phyloP scores from a whole-genome alignment of 2,329 filamentous ascomycete species.

The Colletotrichum tabaci region DNA sequence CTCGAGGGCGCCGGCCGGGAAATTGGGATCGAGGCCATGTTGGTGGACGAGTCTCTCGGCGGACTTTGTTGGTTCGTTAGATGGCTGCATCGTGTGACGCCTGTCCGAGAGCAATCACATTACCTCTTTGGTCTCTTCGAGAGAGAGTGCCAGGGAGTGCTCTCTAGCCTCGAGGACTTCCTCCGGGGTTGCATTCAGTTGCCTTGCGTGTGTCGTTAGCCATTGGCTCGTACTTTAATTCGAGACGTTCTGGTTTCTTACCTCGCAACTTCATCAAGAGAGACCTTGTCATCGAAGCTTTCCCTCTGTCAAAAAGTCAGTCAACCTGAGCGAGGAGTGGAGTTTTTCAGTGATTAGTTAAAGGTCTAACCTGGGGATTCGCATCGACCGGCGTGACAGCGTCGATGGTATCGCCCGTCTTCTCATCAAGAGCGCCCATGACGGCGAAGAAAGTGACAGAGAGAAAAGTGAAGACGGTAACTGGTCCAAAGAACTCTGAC shows the following conservation, averaged over 20 bases:
- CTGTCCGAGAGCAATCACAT: neutral
- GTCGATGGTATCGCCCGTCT: conserved; percentile 15
- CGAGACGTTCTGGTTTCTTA: neutral
- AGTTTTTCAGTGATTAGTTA: too few species aligned
- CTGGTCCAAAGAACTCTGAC: too few species aligned
- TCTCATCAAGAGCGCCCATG: conserved; percentile 16
- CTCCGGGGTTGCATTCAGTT: conserved; percentile 46
- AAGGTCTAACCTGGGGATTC: neutral
- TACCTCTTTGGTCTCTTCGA: conserved; percentile 24
- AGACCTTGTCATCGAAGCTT: conserved; percentile 27
- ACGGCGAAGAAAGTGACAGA: too few species aligned
- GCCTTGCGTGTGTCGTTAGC: neutral
- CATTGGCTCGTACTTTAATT: too few species aligned
- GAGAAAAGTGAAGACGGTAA: neutral
- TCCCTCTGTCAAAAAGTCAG: neutral
- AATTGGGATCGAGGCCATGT: conserved; percentile 64
- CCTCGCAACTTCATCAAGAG: conserved; percentile 28
- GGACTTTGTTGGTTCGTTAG: conserved; percentile 43
- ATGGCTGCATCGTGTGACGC: fast-evolving
- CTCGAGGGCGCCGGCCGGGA: conserved; percentile 57
- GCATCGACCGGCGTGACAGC: conserved; percentile 4
- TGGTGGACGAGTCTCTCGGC: conserved; percentile 53
- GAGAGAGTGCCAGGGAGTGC: conserved; percentile 7
- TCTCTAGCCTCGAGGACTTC: conserved; percentile 48
- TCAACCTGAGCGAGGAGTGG: fast-evolving